A percentile compares a stretch with the other conserved stretches of the same genome.
Conservation (phyloP, 2,329 filamentous ascomycete species). For the Colletotrichum sp. region DNA sequence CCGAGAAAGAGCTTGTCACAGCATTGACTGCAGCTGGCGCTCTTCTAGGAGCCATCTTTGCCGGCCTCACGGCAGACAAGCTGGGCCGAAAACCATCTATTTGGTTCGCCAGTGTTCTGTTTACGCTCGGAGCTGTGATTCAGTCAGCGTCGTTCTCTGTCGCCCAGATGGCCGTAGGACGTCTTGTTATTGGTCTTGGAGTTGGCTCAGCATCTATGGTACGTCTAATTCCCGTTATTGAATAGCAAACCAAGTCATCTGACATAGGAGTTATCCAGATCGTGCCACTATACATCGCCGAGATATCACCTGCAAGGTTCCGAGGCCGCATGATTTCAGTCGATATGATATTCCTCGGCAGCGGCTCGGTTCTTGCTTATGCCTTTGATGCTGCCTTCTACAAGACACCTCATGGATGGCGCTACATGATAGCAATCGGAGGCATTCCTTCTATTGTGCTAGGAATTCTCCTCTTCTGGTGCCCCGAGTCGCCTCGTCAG, state of each 20-base stretch:
- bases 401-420: constrained; percentile 31
- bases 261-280: background rate
- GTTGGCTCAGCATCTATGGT: constrained; percentile 47
- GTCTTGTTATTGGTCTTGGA: constrained; percentile 39
- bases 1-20: constrained; percentile 35
- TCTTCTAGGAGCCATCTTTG: constrained; percentile 25
- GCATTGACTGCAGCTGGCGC: constrained; percentile 25
- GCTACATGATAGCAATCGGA: constrained; percentile 16
- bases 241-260: background rate
- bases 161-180: constrained; percentile 25
- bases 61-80: constrained; percentile 27
- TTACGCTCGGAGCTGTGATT: constrained; percentile 25
- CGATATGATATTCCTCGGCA: constrained; percentile 26
- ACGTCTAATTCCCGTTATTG: constrained; percentile 13
- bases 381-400: constrained; percentile 36
- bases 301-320: constrained; percentile 26
- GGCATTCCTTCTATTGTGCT: constrained; percentile 24
- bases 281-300: constrained; percentile 27
- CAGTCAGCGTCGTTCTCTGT: constrained; percentile 24
- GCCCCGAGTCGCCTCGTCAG: constrained; percentile 21
- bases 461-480: constrained; percentile 18
- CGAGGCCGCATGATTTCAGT: constrained; percentile 29
- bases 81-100: constrained; percentile 21
- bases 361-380: constrained; percentile 24
- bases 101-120: constrained; percentile 17